These are phyloP conservation scores for Cercospora canescens DNA, from an alignment of 2,329 filamentous ascomycete species.

Conservation along the genomic window DNA sequence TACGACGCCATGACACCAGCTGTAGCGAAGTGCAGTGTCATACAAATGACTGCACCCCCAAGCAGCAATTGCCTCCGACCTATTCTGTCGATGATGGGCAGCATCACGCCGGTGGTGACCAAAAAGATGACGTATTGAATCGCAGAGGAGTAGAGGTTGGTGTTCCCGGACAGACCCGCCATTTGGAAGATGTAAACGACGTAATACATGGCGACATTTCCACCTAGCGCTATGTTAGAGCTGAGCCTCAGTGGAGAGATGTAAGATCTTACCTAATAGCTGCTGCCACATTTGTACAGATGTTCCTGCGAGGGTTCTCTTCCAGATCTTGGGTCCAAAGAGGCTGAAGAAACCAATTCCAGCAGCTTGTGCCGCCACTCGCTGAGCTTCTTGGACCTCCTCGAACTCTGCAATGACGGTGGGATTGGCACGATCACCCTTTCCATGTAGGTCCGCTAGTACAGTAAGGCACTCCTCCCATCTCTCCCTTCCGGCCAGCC, in stretches of 20 bases:
- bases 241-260: neutral
- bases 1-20: slow-evolving; percentile 46
- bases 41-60: slow-evolving; percentile 45
- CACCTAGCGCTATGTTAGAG: slow-evolving; percentile 18
- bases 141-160: slow-evolving; percentile 43
- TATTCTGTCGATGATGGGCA: slow-evolving; percentile 42
- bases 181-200: slow-evolving; percentile 62
- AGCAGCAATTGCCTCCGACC: slow-evolving; percentile 42
- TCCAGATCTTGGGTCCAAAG: slow-evolving; percentile 56
- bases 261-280: slow-evolving; percentile 31
- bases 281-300: slow-evolving; percentile 60
- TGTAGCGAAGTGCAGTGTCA: slow-evolving; percentile 49
- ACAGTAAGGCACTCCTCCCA: slow-evolving; percentile 46
- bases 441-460: slow-evolving; percentile 47
- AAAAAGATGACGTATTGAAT: slow-evolving; percentile 47
- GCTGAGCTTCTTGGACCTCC: slow-evolving; percentile 44
- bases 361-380: slow-evolving; percentile 41
- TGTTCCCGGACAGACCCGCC: slow-evolving; percentile 55
- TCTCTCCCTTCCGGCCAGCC: slow-evolving; percentile 50
- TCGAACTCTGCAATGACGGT: slow-evolving; percentile 50
- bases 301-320: slow-evolving; percentile 56
- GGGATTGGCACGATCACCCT: slow-evolving; percentile 45
- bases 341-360: slow-evolving; percentile 44
- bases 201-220: slow-evolving; percentile 42
- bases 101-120: slow-evolving; percentile 41